These are phyloP conservation scores for Sclerospora graminicola DNA, from an alignment of 352 stramenopile genomes.

Conservation along the genomic window DNA sequence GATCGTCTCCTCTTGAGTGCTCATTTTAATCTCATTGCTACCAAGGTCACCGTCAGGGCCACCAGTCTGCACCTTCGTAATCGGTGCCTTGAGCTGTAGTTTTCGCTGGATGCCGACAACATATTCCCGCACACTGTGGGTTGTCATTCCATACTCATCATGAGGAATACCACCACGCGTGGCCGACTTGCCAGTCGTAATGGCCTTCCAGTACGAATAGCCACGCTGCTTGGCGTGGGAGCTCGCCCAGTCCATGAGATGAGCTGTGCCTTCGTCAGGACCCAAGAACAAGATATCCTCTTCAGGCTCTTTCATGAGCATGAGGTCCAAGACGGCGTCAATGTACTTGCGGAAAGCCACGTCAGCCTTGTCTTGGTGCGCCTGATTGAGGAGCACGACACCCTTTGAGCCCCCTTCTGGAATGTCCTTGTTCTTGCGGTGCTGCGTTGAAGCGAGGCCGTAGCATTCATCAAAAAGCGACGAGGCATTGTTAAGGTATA, in stretches of 20 bases:
- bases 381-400: constrained; percentile 91
- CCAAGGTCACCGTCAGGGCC: constrained; percentile 96
- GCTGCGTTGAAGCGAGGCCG: constrained; percentile 92
- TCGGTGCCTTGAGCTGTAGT: constrained; percentile 84
- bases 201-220: constrained; percentile 92
- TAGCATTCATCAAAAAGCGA: constrained; percentile 97
- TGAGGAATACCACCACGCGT: constrained; percentile 94
- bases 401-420: constrained; percentile 96
- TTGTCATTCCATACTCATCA: constrained; percentile 97
- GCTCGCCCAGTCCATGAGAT: constrained; percentile 95
- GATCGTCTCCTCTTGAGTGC: constrained; percentile 91
- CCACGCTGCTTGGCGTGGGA: constrained; percentile 87
- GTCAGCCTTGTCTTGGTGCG: constrained; percentile 78
- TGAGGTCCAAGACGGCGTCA: constrained; percentile 93
- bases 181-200: constrained; percentile 95
- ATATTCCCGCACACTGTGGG: constrained; percentile 95
- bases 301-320: constrained; percentile 92
- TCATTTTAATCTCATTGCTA: constrained; percentile 97
- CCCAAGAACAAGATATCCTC: constrained; percentile 97
- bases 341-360: constrained; percentile 93
- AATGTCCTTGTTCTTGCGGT: constrained; percentile 99
- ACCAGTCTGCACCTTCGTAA: constrained; percentile 96
- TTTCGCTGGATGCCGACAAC: constrained; percentile 90
- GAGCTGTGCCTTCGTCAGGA: constrained; percentile 95
- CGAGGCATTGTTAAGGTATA: constrained; percentile 87